Evolutionary conservation across 192 early-diverging fungal genomes (phyloP).

Genomic region (Oehlia diaphana): DNA sequence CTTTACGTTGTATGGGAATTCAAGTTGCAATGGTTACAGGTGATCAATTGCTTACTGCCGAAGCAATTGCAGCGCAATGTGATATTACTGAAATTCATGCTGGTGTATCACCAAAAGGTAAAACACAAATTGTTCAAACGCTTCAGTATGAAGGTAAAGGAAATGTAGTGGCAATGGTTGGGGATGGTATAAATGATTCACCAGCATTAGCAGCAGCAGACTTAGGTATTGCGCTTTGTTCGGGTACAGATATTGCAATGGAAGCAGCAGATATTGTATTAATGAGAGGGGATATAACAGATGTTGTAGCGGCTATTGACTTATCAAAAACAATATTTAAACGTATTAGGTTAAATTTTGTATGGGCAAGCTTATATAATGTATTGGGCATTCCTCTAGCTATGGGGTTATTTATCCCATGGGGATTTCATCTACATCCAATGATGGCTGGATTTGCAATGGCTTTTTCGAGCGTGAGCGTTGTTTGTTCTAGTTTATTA

Average conservation of each 20-base stretch:
- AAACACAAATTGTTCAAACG: slow-evolving; percentile 70
- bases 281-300: slow-evolving; percentile 84
- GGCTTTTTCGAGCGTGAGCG: slow-evolving; percentile 90
- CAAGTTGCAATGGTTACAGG: slow-evolving; percentile 91
- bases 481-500: slow-evolving; percentile 86
- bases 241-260: slow-evolving; percentile 94
- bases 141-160: slow-evolving; percentile 58
- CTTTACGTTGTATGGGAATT: slow-evolving; percentile 73
- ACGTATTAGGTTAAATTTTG: slow-evolving; percentile 83
- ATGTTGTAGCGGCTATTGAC: slow-evolving; percentile 87
- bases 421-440: slow-evolving; percentile 84
- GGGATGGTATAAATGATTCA: slow-evolving; percentile 96
- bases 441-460: slow-evolving; percentile 95
- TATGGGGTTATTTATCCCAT: slow-evolving; percentile 90
- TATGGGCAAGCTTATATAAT: slow-evolving; percentile 92
- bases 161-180: slow-evolving; percentile 86
- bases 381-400: slow-evolving; percentile 88
- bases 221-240: slow-evolving; percentile 85
- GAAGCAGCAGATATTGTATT: slow-evolving; percentile 92
- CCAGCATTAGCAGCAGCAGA: slow-evolving; percentile 84
- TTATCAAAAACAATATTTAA: slow-evolving; percentile 82
- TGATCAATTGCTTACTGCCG: slow-evolving; percentile 84
- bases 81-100: slow-evolving; percentile 88
- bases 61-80: slow-evolving; percentile 76
- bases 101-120: slow-evolving; percentile 87